Evolutionary conservation across 495 filamentous ascomycete species (phyloP).

Genomic region (Hyaloscypha hepaticicola): DNA sequence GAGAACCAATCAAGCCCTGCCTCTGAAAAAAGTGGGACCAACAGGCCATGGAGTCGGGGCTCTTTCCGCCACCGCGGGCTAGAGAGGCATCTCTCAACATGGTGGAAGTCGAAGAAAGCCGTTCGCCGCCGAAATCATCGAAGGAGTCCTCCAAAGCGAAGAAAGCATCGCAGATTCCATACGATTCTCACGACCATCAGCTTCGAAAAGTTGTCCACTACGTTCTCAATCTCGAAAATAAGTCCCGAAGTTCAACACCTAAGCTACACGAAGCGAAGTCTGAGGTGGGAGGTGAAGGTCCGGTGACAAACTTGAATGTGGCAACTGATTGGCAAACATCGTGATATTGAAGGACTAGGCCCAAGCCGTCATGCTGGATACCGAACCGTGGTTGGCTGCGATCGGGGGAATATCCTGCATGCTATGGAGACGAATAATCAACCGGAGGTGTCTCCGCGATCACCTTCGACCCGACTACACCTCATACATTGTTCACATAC

Average conservation of each 20-base stretch:
- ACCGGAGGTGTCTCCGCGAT: conserved; percentile 22
- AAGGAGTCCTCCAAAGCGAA: background rate
- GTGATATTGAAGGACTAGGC: background rate
- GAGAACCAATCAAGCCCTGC: background rate
- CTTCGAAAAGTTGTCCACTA: background rate
- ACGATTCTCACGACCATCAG: background rate
- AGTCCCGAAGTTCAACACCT: background rate
- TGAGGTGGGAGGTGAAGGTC: background rate
- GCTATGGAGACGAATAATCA: background rate
- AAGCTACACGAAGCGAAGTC: background rate
- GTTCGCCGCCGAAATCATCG: conserved; percentile 3
- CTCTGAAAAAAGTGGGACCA: background rate
- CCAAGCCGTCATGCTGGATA: background rate
- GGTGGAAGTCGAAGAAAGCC: background rate
- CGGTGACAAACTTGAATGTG: background rate
- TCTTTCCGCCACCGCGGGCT: conserved; percentile 15
- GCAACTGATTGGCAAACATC: background rate
- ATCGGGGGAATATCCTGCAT: background rate
- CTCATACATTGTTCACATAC: background rate
- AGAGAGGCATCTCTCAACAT: conserved; percentile 5
- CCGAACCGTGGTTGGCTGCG: background rate
- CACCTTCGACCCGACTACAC: background rate
- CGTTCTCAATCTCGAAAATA: background rate
- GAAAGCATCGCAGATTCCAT: background rate
- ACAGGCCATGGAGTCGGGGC: background rate